These are phyloP conservation scores for Neofusicoccum ribis DNA, from an alignment of 2,329 filamentous ascomycete species.

Conservation along the genomic window DNA sequence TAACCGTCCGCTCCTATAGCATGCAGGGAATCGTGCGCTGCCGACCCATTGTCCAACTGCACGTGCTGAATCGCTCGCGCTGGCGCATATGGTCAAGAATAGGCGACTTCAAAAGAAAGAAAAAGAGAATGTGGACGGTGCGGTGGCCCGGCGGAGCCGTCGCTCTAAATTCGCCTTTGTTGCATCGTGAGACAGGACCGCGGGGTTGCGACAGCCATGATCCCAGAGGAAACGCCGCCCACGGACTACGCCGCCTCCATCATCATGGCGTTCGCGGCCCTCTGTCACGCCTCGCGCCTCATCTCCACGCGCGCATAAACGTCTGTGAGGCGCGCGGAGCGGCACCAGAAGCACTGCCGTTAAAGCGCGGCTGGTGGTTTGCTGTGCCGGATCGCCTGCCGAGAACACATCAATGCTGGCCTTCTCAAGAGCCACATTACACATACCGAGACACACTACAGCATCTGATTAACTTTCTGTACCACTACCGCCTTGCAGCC, in stretches of 20 bases:
- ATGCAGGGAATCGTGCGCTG: neutral
- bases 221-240: slow-evolving; percentile 3
- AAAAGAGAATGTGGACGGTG: slow-evolving; percentile 2
- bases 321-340: neutral
- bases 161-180: neutral
- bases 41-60: neutral
- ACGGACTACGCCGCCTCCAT: neutral
- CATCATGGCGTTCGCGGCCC: slow-evolving; percentile 3
- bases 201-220: slow-evolving; percentile 14
- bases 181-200: slow-evolving; percentile 16
- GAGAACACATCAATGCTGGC: neutral
- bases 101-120: neutral
- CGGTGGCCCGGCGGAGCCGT: neutral
- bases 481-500: neutral
- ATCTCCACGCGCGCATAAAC: slow-evolving; percentile 8
- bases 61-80: neutral
- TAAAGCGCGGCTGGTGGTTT: neutral
- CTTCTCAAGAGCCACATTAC: neutral
- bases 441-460: neutral
- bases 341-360: neutral
- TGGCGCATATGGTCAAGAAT: neutral
- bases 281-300: slow-evolving; percentile 6
- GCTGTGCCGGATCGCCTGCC: neutral
- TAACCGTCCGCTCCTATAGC: neutral
- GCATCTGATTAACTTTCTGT: neutral